A percentile compares a stretch with the other conserved stretches of the same genome.
Conservation (phyloP, 2,329 filamentous ascomycete species). For the Curvularia eragrostidis region DNA sequence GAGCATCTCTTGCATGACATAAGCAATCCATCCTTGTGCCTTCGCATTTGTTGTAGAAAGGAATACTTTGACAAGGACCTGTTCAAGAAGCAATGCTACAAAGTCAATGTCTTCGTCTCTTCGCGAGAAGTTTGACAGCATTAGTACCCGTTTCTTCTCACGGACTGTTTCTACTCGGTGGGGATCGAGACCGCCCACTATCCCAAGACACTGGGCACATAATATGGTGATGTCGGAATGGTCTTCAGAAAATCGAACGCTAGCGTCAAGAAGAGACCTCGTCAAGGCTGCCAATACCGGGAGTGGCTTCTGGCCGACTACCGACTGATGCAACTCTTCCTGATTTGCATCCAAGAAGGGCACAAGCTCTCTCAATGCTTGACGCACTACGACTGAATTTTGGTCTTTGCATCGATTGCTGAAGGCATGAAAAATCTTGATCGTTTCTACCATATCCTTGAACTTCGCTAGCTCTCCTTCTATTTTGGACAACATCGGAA, state of each 20-base stretch:
- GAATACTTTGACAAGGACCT: constrained; percentile 90
- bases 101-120: constrained; percentile 84
- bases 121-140: constrained; percentile 84
- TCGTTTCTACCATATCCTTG: constrained; percentile 69
- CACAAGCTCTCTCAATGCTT: constrained; percentile 78
- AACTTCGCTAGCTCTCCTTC: constrained; percentile 70
- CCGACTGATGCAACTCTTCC: constrained; percentile 77
- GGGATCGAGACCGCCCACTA: constrained; percentile 90
- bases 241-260: constrained; percentile 76
- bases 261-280: constrained; percentile 83
- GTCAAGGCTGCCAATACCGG: constrained; percentile 73
- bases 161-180: constrained; percentile 83
- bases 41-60: constrained; percentile 86
- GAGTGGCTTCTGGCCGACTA: constrained; percentile 83
- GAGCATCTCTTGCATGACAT: constrained; percentile 90
- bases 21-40: constrained; percentile 89
- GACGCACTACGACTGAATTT: constrained; percentile 82
- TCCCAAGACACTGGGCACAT: constrained; percentile 81
- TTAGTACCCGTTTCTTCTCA: constrained; percentile 81
- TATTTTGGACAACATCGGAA: constrained; percentile 72
- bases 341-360: constrained; percentile 77
- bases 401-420: constrained; percentile 79
- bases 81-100: constrained; percentile 80
- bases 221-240: constrained; percentile 72
- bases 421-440: constrained; percentile 74